These are phyloP conservation scores for Alternaria brassicicola DNA, from an alignment of 2,329 filamentous ascomycete genomes.

Conservation along the genomic window DNA sequence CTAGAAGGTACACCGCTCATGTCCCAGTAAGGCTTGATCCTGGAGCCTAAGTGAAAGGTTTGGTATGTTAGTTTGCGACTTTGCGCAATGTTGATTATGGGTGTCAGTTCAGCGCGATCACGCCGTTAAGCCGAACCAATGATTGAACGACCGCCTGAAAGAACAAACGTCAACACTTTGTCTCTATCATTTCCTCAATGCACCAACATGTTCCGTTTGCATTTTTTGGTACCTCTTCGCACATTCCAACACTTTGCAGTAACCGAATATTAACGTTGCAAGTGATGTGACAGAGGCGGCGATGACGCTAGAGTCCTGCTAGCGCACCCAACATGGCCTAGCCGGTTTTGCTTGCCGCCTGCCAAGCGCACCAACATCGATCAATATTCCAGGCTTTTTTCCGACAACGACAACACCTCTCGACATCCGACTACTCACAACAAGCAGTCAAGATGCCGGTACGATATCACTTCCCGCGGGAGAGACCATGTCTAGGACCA, in stretches of 20 bases:
- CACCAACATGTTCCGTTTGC: background rate
- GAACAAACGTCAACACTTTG: too few species aligned
- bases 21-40: too few species aligned
- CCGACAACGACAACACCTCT: constrained; percentile 37
- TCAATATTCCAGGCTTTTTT: constrained; percentile 11
- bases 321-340: constrained; percentile 2
- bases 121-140: background rate
- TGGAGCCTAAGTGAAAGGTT: too few species aligned
- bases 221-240: background rate
- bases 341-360: constrained; percentile 5
- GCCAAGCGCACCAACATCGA: constrained; percentile 11
- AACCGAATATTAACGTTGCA: background rate
- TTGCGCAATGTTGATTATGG: background rate
- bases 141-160: background rate
- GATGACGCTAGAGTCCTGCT: background rate
- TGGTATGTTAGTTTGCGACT: background rate
- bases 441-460: constrained; percentile 50
- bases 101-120: background rate
- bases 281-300: background rate
- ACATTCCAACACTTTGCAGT: background rate
- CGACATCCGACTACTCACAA: constrained; percentile 43
- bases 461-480: constrained; percentile 25
- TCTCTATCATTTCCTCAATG: background rate
- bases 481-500: background rate
- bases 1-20: too few species aligned